Percentiles rank a stretch among this genome's conserved stretches.
These are phyloP conservation scores for Auriscalpium microsporum DNA, from an alignment of 768 basidiomycete genomes.

Conservation along the genomic window DNA sequence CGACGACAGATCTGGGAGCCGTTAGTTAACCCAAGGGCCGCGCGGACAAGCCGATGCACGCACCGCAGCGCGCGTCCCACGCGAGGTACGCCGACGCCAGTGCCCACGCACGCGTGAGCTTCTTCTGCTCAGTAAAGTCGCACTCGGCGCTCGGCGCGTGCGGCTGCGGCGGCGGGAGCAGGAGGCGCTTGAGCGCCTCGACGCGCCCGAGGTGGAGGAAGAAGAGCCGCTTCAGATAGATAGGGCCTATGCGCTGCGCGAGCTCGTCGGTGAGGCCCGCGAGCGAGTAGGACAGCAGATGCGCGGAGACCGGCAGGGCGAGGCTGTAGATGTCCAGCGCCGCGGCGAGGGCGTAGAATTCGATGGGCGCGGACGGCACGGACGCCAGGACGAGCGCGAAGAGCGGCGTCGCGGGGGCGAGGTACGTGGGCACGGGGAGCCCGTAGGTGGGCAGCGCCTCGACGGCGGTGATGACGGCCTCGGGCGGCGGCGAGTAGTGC, in stretches of 20 bases:
- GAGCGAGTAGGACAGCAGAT: slow-evolving; percentile 65
- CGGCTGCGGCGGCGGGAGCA: slow-evolving; percentile 65
- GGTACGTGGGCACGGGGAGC: slow-evolving; percentile 37
- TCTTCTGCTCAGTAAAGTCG: slow-evolving; percentile 72
- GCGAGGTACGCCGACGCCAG: slow-evolving; percentile 75
- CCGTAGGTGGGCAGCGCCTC: slow-evolving; percentile 54
- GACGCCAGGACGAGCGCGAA: slow-evolving; percentile 54
- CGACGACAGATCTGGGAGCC: slow-evolving; percentile 55
- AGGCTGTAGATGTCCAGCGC: slow-evolving; percentile 60
- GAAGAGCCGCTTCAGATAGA: slow-evolving; percentile 74
- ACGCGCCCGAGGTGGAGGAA: slow-evolving; percentile 77
- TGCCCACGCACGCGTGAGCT: slow-evolving; percentile 73
- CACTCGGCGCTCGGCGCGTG: slow-evolving; percentile 64
- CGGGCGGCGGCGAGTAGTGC: slow-evolving; percentile 64
- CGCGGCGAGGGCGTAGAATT: slow-evolving; percentile 66
- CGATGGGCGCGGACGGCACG: slow-evolving; percentile 60
- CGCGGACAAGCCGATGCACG: slow-evolving; percentile 13
- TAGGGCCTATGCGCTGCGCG: slow-evolving; percentile 59
- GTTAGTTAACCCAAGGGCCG: neutral
- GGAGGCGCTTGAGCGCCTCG: slow-evolving; percentile 73
- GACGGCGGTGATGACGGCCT: slow-evolving; percentile 48
- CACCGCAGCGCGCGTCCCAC: slow-evolving; percentile 78
- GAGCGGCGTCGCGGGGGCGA: slow-evolving; percentile 46
- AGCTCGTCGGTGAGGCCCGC: slow-evolving; percentile 62
- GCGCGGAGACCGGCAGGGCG: slow-evolving; percentile 66